Base-by-base conservation (phyloP, 257 asterid genomes). In the Ilex asprella region DNA sequence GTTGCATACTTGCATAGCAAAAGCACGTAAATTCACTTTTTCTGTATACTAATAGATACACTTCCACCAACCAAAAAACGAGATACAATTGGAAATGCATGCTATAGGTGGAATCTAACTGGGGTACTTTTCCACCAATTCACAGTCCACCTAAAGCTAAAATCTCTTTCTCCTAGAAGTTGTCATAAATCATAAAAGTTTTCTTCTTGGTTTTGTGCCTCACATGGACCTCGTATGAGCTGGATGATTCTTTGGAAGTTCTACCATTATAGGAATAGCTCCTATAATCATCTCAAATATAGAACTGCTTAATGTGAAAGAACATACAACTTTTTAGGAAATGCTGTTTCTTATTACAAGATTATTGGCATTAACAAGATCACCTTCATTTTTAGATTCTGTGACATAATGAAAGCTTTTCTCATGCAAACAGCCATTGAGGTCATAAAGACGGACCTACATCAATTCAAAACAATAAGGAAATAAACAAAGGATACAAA, bases 311-410 rank as follows among this genome's bases (percentile, higher is more conserved):
- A 58, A 30, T 16, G 16, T 29, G 9, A 27, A 51, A 39, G 51
- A 49, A 59, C 30, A 69, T 29, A 8, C 43, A 47, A 32, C 14
- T 14, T 50, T 14, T 14, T 5, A 39, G 39, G 39, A 4, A 44
- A 56, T 15, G 14, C 6, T 49, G 14, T 11, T 3, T 49, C 16
- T 2, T 12, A n/a, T 49, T 27, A 5, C 60, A 43, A 55, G 58
- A 27, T 21, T 9, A 39, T 14, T 39, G 31, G 30, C 30, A 50
- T 27, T 68, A 30, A 44, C 29, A 70, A 30, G 15, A 50, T 63
- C 64, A 89, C 97, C 97, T 89, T 91, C 97, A 29, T 70, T 74
- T 63, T 72, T 72, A 73, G 86, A 73, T 72, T 84, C 89, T 31
- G 87, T 76, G 51, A 86, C 81, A 70, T 77, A 69, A 81, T 78